Evolutionary conservation across 495 filamentous ascomycete species (phyloP).

Genomic region (Annulohypoxylon maeteangense): DNA sequence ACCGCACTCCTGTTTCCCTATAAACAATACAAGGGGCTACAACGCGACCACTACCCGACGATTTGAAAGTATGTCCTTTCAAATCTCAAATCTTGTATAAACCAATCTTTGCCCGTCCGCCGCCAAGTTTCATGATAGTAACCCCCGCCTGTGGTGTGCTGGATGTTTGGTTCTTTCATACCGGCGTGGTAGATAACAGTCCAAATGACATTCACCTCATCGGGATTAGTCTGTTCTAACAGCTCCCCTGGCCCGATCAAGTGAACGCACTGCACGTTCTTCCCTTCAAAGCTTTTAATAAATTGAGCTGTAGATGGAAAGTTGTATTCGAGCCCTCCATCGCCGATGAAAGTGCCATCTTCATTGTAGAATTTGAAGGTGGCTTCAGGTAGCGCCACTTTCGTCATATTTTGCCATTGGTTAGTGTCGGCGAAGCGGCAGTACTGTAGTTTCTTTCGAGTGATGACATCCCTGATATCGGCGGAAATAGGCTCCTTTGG

Average conservation of each 20-base stretch:
- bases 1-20: too few relatives aligned
- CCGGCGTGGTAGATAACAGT: neutral
- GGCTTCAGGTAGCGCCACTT: constrained; percentile 8
- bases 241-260: neutral
- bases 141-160: constrained; percentile 6
- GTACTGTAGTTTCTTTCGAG: constrained; percentile 14
- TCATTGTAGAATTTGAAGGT: neutral
- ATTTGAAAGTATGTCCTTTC: neutral
- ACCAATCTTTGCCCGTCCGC: constrained; percentile 16
- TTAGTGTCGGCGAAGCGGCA: constrained; percentile 18
- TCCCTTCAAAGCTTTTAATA: constrained; percentile 3
- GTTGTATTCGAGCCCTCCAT: neutral
- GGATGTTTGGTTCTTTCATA: neutral
- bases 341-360: neutral
- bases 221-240: constrained; percentile 11
- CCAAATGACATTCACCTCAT: constrained; percentile 19
- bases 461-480: constrained; percentile 1
- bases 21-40: too few relatives aligned
- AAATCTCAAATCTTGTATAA: neutral
- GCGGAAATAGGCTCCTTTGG: neutral
- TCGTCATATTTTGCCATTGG: constrained; percentile 4
- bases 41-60: neutral
- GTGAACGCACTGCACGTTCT: neutral
- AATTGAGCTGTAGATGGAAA: neutral
- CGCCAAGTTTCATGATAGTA: constrained; percentile 22